A percentile compares a stretch with the other conserved stretches of the same genome.
These are phyloP conservation scores for Collybia sp. DNA, from an alignment of 768 basidiomycete genomes.

Conservation along the genomic window DNA sequence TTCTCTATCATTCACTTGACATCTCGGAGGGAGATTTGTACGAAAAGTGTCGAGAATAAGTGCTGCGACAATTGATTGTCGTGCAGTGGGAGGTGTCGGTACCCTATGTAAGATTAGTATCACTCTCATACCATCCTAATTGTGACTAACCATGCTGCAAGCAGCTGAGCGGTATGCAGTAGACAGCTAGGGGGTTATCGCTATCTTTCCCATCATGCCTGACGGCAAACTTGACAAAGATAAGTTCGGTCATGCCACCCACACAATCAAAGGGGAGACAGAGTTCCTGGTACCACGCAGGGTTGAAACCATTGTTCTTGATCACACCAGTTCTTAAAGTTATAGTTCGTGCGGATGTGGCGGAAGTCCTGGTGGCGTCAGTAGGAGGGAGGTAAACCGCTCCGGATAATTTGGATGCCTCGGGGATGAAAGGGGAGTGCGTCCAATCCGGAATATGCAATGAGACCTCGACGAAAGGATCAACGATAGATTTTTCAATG, in stretches of 20 bases:
- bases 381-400: slow-evolving; percentile 15
- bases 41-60: slow-evolving; percentile 92
- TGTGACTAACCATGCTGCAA: slow-evolving; percentile 59
- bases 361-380: slow-evolving; percentile 15
- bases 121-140: background rate
- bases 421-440: slow-evolving; percentile 21
- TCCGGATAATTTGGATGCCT: slow-evolving; percentile 8
- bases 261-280: slow-evolving; percentile 72
- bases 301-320: slow-evolving; percentile 91
- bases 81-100: slow-evolving; percentile 85
- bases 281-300: slow-evolving; percentile 74
- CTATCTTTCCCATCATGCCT: slow-evolving; percentile 53
- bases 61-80: slow-evolving; percentile 85
- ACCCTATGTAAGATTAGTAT: slow-evolving; percentile 47
- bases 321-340: slow-evolving; percentile 57
- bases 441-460: slow-evolving; percentile 74
- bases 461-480: slow-evolving; percentile 81
- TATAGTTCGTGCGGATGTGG: slow-evolving; percentile 38
- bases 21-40: slow-evolving; percentile 50
- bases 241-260: slow-evolving; percentile 70
- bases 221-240: slow-evolving; percentile 80
- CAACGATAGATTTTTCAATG: slow-evolving; percentile 47
- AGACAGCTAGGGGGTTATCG: slow-evolving; percentile 66
- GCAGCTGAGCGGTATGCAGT: slow-evolving; percentile 68
- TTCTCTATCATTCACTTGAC: background rate